These are phyloP conservation scores for Sanghuangporus weigelae DNA, from an alignment of 1,284 basidiomycete species.

Conservation along the genomic window DNA sequence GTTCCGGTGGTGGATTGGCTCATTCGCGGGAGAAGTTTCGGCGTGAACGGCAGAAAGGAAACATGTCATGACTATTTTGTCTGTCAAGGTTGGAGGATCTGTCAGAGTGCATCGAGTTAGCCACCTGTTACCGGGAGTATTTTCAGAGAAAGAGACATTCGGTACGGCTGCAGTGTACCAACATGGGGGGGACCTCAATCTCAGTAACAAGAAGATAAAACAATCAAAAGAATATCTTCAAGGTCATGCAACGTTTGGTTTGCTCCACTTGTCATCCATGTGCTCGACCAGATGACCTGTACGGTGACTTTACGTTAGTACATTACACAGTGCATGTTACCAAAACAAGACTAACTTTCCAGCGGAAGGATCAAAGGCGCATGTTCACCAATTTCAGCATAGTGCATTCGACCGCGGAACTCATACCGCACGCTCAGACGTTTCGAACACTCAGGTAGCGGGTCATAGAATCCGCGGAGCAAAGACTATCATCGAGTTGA, in stretches of 20 bases:
- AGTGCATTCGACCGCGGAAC: conserved; percentile 42
- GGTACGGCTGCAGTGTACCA: not conserved
- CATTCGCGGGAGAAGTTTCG: too few species aligned
- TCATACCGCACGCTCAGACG: conserved; percentile 40
- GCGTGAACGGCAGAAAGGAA: not conserved
- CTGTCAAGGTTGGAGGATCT: not conserved
- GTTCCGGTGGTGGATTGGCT: too few species aligned
- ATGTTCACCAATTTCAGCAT: conserved; percentile 38
- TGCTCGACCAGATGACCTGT: not conserved
- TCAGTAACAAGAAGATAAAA: not conserved
- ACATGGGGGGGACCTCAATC: not conserved
- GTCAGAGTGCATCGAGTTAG: not conserved
- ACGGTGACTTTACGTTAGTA: not conserved
- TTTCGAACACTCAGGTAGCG: conserved; percentile 35
- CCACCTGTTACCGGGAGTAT: not conserved
- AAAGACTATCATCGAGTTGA: conserved; percentile 21
- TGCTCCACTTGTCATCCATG: too few species aligned
- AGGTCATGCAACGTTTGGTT: too few species aligned
- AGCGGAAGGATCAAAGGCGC: conserved; percentile 42
- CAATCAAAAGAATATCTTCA: too few species aligned
- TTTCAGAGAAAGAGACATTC: not conserved
- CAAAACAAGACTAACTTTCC: conserved; percentile 21
- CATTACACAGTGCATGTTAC: not conserved
- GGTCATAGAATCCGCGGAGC: conserved; percentile 35
- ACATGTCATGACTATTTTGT: not conserved